These are phyloP conservation scores for Acanthamoeba triangularis DNA, from an alignment of 208 protist species.

Conservation along the genomic window DNA sequence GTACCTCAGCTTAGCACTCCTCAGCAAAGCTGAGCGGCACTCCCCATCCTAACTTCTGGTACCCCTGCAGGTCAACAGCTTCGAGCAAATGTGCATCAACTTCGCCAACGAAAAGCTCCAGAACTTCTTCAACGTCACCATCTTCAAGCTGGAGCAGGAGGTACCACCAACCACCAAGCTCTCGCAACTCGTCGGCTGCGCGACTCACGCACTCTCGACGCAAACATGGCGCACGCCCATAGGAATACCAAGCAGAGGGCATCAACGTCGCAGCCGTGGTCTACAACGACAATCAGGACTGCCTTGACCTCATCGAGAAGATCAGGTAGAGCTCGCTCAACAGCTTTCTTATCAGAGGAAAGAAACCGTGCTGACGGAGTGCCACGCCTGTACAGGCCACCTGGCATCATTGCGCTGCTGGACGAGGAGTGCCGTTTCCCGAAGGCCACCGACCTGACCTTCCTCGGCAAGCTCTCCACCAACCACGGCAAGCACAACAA, in stretches of 20 bases:
- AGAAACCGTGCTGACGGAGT: not conserved
- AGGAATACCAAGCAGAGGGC: constrained; percentile 88
- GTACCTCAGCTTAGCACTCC: no score
- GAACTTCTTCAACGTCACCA: constrained; percentile 98
- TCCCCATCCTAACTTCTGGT: constrained; percentile 89
- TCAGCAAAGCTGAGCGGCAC: no score
- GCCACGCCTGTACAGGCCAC: constrained; percentile 78
- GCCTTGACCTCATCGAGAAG: constrained; percentile 88
- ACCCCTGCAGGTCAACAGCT: constrained; percentile 93
- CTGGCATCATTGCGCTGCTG: constrained; percentile 87
- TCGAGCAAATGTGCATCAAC: constrained; percentile 92
- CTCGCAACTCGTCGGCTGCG: not conserved
- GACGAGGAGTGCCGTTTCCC: constrained; percentile 90
- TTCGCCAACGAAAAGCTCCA: constrained; percentile 91
- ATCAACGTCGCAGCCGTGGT: constrained; percentile 87
- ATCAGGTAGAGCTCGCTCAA: not conserved
- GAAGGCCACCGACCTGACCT: constrained; percentile 84
- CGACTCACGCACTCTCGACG: not conserved
- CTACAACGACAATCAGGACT: constrained; percentile 91
- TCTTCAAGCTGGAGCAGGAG: constrained; percentile 95
- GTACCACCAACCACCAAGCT: not conserved
- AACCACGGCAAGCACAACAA: constrained; percentile 82
- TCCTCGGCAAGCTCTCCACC: constrained; percentile 84
- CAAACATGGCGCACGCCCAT: not conserved
- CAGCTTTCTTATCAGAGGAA: not conserved